Percentiles rank a stretch among this genome's conserved stretches.
Conservation (phyloP, 768 basidiomycete genomes). For the Phylloporus arenicola region DNA sequence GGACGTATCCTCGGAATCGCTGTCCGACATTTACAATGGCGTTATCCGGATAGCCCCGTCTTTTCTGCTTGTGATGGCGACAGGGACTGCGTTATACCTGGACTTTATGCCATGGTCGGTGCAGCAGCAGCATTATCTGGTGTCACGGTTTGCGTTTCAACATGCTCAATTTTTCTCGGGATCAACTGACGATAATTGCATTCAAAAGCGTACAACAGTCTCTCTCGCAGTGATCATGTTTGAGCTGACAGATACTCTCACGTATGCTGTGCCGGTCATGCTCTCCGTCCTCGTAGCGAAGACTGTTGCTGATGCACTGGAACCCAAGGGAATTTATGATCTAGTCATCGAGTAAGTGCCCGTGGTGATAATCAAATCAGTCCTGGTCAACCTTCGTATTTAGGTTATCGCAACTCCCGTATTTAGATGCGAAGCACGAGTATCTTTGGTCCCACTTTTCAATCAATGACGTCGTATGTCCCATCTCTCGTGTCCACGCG, state of each 20-base stretch:
- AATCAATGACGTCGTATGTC: conserved; percentile 72
- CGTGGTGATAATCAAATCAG: neutral
- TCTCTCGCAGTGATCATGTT: conserved; percentile 96
- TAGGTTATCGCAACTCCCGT: conserved; percentile 81
- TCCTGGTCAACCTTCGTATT: neutral
- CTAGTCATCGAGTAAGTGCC: conserved; percentile 73
- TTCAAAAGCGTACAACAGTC: conserved; percentile 71
- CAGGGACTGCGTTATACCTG: conserved; percentile 77
- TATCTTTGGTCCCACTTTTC: conserved; percentile 79
- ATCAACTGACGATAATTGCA: conserved; percentile 4
- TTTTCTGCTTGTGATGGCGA: conserved; percentile 64
- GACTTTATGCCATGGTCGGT: conserved; percentile 93
- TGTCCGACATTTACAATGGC: conserved; percentile 71
- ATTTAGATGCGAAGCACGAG: conserved; percentile 85
- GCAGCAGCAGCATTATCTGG: conserved; percentile 92
- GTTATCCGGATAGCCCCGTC: conserved; percentile 52
- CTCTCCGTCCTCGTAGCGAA: conserved; percentile 66
- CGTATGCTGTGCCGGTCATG: conserved; percentile 90
- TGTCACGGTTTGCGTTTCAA: conserved; percentile 61
- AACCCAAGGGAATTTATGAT: conserved; percentile 93
- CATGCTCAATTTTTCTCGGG: neutral
- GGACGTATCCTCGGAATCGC: conserved; percentile 81
- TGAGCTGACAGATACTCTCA: conserved; percentile 88
- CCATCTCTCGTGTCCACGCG: neutral
- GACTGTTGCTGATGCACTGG: conserved; percentile 30